Percentiles rank a stretch among this genome's conserved stretches.
These are phyloP conservation scores for Crucihimalaya himalaica DNA, from an alignment of 345 rosid genomes.

Conservation along the genomic window DNA sequence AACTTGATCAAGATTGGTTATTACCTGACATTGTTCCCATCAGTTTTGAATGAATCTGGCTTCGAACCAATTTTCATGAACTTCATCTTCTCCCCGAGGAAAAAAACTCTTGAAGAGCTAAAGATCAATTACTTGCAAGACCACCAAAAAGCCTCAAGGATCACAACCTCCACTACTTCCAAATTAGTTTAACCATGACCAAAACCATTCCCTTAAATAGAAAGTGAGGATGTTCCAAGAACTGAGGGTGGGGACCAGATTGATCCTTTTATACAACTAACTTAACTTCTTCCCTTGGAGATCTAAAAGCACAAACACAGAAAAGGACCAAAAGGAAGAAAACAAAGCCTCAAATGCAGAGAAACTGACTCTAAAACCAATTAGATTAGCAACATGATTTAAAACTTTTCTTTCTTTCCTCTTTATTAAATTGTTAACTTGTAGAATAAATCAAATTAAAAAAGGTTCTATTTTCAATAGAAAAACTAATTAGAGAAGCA, in stretches of 20 bases:
- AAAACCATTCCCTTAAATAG: slow-evolving; percentile 43
- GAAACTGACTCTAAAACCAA: slow-evolving; percentile 40
- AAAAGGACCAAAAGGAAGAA: slow-evolving; percentile 32
- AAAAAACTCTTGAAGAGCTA: slow-evolving; percentile 14
- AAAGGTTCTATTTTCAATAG: slow-evolving; percentile 33
- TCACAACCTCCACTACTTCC: slow-evolving; percentile 25
- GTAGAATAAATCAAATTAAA: slow-evolving; percentile 19
- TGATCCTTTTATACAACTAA: slow-evolving; percentile 42
- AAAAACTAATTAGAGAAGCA: slow-evolving; percentile 23
- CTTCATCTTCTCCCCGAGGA: slow-evolving; percentile 61
- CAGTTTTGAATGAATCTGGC: slow-evolving; percentile 66
- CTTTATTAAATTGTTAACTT: slow-evolving; percentile 32
- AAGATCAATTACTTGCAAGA: slow-evolving; percentile 10
- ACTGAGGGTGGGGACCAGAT: slow-evolving; percentile 63
- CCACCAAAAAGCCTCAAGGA: slow-evolving; percentile 18
- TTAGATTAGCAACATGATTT: slow-evolving; percentile 18
- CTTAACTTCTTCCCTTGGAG: slow-evolving; percentile 51
- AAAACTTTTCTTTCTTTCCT: slow-evolving; percentile 13
- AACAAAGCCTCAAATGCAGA: slow-evolving; percentile 33
- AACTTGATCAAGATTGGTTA: slow-evolving; percentile 7
- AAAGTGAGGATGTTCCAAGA: slow-evolving; percentile 41
- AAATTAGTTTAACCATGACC: slow-evolving; percentile 15
- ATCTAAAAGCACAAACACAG: slow-evolving; percentile 54
- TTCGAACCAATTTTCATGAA: slow-evolving; percentile 95
- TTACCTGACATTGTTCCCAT: slow-evolving; percentile 43